Conservation (phyloP, 1,284 basidiomycete species). For the Moesziomyces sp. region DNA sequence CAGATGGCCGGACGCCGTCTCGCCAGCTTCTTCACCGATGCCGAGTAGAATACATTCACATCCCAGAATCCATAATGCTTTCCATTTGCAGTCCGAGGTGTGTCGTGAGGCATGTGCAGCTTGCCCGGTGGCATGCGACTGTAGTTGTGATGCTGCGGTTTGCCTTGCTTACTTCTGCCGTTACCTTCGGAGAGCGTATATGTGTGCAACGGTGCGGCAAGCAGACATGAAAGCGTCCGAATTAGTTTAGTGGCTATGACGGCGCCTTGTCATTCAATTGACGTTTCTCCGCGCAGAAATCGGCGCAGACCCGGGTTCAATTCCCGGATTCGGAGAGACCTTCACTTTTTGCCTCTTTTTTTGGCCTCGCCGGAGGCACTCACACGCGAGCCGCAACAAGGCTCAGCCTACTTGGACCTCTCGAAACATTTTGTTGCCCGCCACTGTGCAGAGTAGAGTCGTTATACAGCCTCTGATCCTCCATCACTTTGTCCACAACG, state of each 20-base stretch:
- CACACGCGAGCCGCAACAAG: too few species aligned
- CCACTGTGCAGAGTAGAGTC: too few species aligned
- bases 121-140: not conserved
- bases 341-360: conserved; percentile 6
- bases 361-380: not conserved
- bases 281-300: conserved; percentile 25
- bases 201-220: not conserved
- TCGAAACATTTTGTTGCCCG: too few species aligned
- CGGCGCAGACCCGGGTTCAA: conserved; percentile 60
- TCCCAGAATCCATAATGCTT: not conserved
- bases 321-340: conserved; percentile 53
- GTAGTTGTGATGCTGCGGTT: too few species aligned
- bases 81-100: not conserved
- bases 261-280: conserved; percentile 51
- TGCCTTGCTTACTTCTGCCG: not conserved
- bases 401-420: not conserved
- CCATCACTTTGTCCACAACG: too few species aligned
- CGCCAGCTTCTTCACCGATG: conserved; percentile 43
- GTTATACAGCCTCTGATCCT: too few species aligned
- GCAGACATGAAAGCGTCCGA: conserved; percentile 21
- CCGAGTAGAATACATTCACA: conserved; percentile 5
- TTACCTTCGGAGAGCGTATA: conserved; percentile 1
- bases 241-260: conserved; percentile 62
- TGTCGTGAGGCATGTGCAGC: not conserved
- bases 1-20: conserved; percentile 56